Evolutionary conservation across 1,139 yeast genomes (phyloP).

Genomic region (Chernovozyma sophiae-reginae): DNA sequence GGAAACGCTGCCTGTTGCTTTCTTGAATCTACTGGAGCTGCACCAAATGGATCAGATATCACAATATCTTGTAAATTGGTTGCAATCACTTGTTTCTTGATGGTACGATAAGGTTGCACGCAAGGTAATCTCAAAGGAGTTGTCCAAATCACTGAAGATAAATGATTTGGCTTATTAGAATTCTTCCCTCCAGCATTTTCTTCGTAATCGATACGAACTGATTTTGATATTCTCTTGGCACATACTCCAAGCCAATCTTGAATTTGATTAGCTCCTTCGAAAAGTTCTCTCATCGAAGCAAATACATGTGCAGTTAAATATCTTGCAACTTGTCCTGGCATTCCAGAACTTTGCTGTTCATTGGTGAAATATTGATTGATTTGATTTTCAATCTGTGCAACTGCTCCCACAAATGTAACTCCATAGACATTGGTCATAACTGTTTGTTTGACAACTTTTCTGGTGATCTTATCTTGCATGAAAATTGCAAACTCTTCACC

Average conservation of each 20-base stretch:
- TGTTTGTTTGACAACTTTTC: constrained; percentile 93
- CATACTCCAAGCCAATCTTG: constrained; percentile 95
- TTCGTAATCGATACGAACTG: constrained; percentile 62
- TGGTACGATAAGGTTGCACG: constrained; percentile 89
- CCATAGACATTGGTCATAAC: constrained; percentile 99
- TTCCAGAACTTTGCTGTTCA: constrained; percentile 22
- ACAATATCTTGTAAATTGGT: constrained; percentile 83
- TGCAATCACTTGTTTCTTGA: constrained; percentile 56
- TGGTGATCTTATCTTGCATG: constrained; percentile 60
- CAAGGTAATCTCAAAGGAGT: constrained; percentile 91
- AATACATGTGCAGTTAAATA: constrained; percentile 80
- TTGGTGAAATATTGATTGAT: constrained; percentile 41
- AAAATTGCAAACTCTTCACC: constrained; percentile 52
- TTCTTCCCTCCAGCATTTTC: constrained; percentile 19
- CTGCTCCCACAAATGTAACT: constrained; percentile 92
- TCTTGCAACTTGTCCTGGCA: constrained; percentile 42
- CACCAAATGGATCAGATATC: constrained; percentile 78
- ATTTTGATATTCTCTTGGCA: constrained; percentile 76
- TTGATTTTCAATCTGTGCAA: constrained; percentile 77
- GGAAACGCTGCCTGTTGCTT: constrained; percentile 94
- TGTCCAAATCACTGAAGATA: constrained; percentile 96
- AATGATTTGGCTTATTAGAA: constrained; percentile 51
- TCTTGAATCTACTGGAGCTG: constrained; percentile 78
- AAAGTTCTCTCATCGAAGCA: constrained; percentile 77
- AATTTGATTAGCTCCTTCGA: constrained; percentile 88